phyloP scores from a whole-genome alignment of 2,329 filamentous ascomycete genomes.

The Chaetomium sp. region DNA sequence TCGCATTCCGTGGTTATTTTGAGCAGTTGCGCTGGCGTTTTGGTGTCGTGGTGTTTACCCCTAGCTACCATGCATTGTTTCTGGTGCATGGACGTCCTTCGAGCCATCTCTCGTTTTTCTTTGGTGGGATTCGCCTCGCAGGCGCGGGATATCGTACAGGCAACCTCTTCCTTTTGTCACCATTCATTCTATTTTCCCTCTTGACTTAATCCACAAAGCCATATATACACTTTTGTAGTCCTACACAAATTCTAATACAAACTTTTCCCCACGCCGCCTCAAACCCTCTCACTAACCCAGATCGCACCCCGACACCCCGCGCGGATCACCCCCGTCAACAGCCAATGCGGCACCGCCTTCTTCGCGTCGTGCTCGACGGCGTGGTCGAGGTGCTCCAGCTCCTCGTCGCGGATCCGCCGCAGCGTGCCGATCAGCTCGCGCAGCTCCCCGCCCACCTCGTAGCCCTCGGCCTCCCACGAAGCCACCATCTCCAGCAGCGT shows the following conservation, averaged over 20 bases:
- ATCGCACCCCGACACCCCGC: constrained; percentile 92
- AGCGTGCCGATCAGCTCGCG: constrained; percentile 71
- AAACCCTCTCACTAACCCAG: constrained; percentile 76
- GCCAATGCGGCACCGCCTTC: constrained; percentile 84
- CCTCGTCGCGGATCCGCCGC: constrained; percentile 86
- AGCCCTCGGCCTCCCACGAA: constrained; percentile 73
- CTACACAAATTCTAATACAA: neutral
- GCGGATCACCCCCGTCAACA: constrained; percentile 83
- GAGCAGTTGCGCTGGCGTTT: neutral
- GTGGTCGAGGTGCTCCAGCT: constrained; percentile 94
- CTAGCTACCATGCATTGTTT: neutral
- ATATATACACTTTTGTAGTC: constrained; percentile 3
- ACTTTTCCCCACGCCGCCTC: neutral
- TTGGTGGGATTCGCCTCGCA: neutral
- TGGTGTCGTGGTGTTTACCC: neutral
- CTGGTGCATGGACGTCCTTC: neutral
- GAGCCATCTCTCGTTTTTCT: neutral
- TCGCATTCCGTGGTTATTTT: neutral
- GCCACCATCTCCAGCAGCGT: constrained; percentile 78
- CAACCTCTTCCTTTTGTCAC: neutral
- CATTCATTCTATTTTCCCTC: neutral
- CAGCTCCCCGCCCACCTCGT: constrained; percentile 79
- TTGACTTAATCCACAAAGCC: neutral
- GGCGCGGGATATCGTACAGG: constrained; percentile 5
- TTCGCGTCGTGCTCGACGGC: constrained; percentile 92